A percentile compares a stretch with the other conserved stretches of the same genome.
These are phyloP conservation scores for Phyllosticta citribraziliensis DNA, from an alignment of 2,329 filamentous ascomycete species.

Conservation along the genomic window DNA sequence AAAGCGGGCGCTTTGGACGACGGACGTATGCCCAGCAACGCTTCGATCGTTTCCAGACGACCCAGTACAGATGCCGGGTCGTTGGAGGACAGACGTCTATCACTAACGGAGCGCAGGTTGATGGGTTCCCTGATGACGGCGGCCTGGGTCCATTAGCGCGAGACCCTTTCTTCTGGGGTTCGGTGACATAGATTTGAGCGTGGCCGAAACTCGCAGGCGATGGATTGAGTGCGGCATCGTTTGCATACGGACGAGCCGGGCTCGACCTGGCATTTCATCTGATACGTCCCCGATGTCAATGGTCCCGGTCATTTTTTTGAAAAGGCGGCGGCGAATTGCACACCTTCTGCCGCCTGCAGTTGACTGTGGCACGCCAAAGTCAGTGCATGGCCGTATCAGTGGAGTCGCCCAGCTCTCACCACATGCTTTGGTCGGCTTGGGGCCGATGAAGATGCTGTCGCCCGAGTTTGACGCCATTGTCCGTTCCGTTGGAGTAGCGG, in stretches of 20 bases:
- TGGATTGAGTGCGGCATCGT: conserved; percentile 12
- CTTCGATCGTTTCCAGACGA: conserved; percentile 12
- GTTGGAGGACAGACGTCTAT: neutral
- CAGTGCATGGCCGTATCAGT: neutral
- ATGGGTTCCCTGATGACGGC: conserved; percentile 7
- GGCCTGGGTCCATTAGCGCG: neutral
- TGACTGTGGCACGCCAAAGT: conserved; percentile 8
- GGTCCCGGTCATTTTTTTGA: neutral
- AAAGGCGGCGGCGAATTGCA: neutral
- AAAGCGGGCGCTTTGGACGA: conserved; percentile 6
- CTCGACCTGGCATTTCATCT: conserved; percentile 15
- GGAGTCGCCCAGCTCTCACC: conserved; percentile 6
- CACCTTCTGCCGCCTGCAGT: conserved; percentile 14
- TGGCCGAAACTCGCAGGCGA: conserved; percentile 33
- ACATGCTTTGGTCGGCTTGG: conserved; percentile 14
- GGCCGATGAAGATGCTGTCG: conserved; percentile 9
- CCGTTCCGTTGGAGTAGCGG: neutral
- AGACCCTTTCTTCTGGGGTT: neutral
- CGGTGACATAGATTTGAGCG: conserved; percentile 28
- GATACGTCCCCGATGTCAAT: neutral
- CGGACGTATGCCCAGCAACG: conserved; percentile 13
- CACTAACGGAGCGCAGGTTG: neutral
- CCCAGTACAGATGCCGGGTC: conserved; percentile 8
- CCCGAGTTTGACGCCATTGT: conserved; percentile 4
- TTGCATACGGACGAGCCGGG: conserved; percentile 11